Evolutionary conservation across 192 early-diverging fungal species (phyloP).

Genomic region (Thamnidium elegans): DNA sequence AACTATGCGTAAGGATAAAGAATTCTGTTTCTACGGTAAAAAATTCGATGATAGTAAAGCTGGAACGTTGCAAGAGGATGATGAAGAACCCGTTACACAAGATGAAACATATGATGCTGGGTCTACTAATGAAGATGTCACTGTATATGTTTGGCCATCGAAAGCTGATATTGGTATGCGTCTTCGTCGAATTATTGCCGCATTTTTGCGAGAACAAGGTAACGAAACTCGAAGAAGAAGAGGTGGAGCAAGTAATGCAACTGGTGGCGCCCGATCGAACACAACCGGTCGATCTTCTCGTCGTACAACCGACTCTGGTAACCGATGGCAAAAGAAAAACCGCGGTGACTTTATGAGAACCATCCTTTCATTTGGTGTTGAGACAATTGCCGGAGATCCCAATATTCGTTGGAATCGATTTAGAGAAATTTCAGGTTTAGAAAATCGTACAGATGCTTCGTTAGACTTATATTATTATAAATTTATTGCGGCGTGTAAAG

Average conservation of each 20-base stretch:
- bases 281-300: background rate
- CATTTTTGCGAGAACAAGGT: conserved; percentile 47
- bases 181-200: conserved; percentile 53
- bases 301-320: conserved; percentile 28
- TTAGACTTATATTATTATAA: conserved; percentile 65
- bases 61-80: conserved; percentile 34
- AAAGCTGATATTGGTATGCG: conserved; percentile 61
- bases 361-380: conserved; percentile 56
- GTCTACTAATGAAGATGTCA: conserved; percentile 30
- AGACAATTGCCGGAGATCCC: conserved; percentile 38
- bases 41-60: conserved; percentile 46
- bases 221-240: conserved; percentile 37
- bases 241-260: background rate
- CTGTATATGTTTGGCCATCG: conserved; percentile 51
- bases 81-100: conserved; percentile 1
- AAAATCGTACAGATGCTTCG: conserved; percentile 63
- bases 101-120: conserved; percentile 25
- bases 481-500: conserved; percentile 58
- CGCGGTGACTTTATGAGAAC: conserved; percentile 55
- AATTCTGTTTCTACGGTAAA: conserved; percentile 52
- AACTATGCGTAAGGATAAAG: conserved; percentile 51
- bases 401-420: conserved; percentile 62
- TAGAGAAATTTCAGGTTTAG: conserved; percentile 63
- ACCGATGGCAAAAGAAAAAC: conserved; percentile 54
- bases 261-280: background rate